Percentiles rank a stretch among this genome's conserved stretches.
phyloP scores from a whole-genome alignment of 1,284 basidiomycete genomes.

The Ganoderma leucocontextum region DNA sequence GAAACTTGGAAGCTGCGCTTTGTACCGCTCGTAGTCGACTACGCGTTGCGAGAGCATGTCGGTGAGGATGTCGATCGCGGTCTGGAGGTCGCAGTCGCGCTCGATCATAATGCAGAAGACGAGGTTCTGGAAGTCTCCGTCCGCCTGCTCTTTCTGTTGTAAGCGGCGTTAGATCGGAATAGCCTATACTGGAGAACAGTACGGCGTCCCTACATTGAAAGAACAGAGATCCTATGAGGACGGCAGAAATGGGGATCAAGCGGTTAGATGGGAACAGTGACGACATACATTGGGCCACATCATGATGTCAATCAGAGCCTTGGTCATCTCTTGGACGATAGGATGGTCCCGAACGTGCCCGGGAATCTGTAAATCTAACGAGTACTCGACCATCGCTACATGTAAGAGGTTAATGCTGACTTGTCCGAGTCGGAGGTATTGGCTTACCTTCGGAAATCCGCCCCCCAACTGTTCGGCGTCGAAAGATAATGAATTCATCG shows the following conservation, averaged over 20 bases:
- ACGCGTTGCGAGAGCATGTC: constrained; percentile 52
- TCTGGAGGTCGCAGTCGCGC: constrained; percentile 51
- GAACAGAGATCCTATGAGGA: too few relatives aligned
- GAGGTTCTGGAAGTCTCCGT: constrained; percentile 58
- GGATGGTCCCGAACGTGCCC: constrained; percentile 52
- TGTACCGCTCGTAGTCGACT: constrained; percentile 49
- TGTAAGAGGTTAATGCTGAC: not conserved
- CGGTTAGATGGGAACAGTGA: too few relatives aligned
- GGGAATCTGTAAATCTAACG: constrained; percentile 53
- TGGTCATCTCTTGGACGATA: constrained; percentile 50
- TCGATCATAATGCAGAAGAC: constrained; percentile 57
- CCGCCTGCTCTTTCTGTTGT: constrained; percentile 56
- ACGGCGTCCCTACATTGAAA: constrained; percentile 49
- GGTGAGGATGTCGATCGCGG: constrained; percentile 51
- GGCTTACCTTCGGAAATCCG: constrained; percentile 53
- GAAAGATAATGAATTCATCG: constrained; percentile 52
- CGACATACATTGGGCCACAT: constrained; percentile 56
- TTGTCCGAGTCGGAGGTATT: constrained; percentile 6
- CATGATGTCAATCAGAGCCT: constrained; percentile 57
- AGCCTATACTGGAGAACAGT: constrained; percentile 15
- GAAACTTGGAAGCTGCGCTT: constrained; percentile 51
- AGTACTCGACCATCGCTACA: constrained; percentile 55
- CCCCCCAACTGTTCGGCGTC: constrained; percentile 52
- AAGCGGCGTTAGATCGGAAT: too few relatives aligned
- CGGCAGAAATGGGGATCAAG: too few relatives aligned